Evolutionary conservation across 768 basidiomycete species (phyloP), one percentile per base, ranked within the genome.

Genomic region (Lactifluus subvellereus): DNA sequence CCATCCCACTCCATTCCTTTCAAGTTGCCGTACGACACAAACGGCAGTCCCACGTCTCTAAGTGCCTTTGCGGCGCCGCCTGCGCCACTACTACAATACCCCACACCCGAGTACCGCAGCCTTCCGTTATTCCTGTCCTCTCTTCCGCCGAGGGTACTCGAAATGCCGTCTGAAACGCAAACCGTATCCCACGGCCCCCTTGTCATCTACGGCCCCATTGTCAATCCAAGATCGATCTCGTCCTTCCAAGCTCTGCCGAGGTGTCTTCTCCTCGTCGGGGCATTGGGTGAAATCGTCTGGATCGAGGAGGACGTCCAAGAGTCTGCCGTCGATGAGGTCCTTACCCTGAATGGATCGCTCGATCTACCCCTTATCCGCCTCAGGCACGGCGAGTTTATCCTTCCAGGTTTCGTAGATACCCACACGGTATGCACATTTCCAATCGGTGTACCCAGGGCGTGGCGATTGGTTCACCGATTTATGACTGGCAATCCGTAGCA

Each of bases 361-460:
- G 69, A 71, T 1, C 61, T 70, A 45, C 69, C 73, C 35, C 49
- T 80, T 48, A 71, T 80, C 6, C 72, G 80, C 63, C 73, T 81
- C 18, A 70, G 69, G 59, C 48, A 71, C 7, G 79, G 79, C 7
- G 76, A 82, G 66, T 94, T 94, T 71, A 69, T 96, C 60, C 83
- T 92, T 70, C 94, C 94, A 6, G 94, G 94, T 4, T 84, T 96
- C 72, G 77, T 95, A 58, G 94, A 97, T 77, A 96, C 94, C 35
- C 94, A 96, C 74, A 91, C 88, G 38, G 94, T 94, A 71, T 71
- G 87, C 72, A 37, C 14, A 7, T 2, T 4, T 58, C 32, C 30
- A 45, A 35, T 18, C 11, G 13, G 22, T 7, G 3, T 52, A 7
- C 38, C 30, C 10, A 13, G 9, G 16, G 27, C 47, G 20, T 8